Evolutionary conservation across 352 stramenopile genomes (phyloP).

Genomic region (Globisporangium spinosum): DNA sequence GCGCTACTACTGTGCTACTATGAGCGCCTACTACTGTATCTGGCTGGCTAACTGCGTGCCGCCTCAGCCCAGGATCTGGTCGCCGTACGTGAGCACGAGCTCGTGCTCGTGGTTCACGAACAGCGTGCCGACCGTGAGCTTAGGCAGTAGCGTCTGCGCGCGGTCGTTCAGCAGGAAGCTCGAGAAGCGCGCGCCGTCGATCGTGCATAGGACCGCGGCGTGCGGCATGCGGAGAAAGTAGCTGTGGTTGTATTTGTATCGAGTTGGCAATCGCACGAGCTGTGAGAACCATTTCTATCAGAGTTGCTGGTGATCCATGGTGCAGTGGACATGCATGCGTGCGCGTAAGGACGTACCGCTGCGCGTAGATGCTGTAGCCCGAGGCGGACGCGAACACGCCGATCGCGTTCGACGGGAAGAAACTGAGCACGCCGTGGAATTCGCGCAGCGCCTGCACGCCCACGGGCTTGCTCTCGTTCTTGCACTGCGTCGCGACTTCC

Average conservation of each 20-base stretch:
- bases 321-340: no score
- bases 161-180: constrained; percentile 66
- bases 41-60: background rate
- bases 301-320: background rate
- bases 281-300: background rate
- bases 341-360: constrained; percentile 31
- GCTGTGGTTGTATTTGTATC: constrained; percentile 15
- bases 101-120: constrained; percentile 62
- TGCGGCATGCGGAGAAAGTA: constrained; percentile 66
- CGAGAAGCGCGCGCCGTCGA: constrained; percentile 40
- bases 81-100: constrained; percentile 71
- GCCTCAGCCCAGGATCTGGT: constrained; percentile 44
- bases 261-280: background rate
- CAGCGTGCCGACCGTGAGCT: constrained; percentile 56
- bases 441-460: constrained; percentile 65
- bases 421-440: constrained; percentile 67
- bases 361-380: constrained; percentile 77
- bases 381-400: constrained; percentile 68
- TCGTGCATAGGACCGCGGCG: constrained; percentile 54
- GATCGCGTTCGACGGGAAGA: constrained; percentile 38
- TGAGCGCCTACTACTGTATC: background rate
- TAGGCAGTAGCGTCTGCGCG: constrained; percentile 52
- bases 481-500: constrained; percentile 78
- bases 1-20: background rate
- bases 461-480: constrained; percentile 69